A percentile compares a stretch with the other conserved stretches of the same genome.
phyloP scores from a whole-genome alignment of 2,329 filamentous ascomycete genomes.

The Endoconidiophora polonica region DNA sequence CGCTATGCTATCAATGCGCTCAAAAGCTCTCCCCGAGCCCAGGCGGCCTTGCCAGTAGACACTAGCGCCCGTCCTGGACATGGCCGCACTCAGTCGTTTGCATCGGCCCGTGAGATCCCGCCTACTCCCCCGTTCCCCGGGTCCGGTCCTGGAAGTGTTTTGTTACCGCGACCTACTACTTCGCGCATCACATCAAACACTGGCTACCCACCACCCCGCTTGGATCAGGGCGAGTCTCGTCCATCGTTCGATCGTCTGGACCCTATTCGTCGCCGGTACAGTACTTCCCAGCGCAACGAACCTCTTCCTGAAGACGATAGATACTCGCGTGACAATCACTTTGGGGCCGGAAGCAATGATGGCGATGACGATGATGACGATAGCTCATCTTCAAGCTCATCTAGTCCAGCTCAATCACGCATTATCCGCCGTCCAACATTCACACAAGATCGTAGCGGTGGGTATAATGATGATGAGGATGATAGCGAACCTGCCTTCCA shows the following conservation, averaged over 20 bases:
- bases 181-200: not conserved
- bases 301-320: not conserved
- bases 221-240: not conserved
- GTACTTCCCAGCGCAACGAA: too few species aligned
- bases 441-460: not conserved
- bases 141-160: not conserved
- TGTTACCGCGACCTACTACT: not conserved
- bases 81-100: not conserved
- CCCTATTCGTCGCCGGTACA: too few species aligned
- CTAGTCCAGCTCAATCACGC: slow-evolving; percentile 38
- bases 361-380: slow-evolving; percentile 22
- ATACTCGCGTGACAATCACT: not conserved
- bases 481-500: slow-evolving; percentile 41
- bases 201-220: not conserved
- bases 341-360: not conserved
- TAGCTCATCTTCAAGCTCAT: slow-evolving; percentile 31
- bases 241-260: too few species aligned
- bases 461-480: slow-evolving; percentile 36
- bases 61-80: not conserved
- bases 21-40: slow-evolving; percentile 34
- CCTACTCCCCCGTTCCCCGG: not conserved
- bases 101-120: not conserved
- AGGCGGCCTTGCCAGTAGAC: slow-evolving; percentile 35
- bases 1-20: slow-evolving; percentile 49
- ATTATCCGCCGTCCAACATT: slow-evolving; percentile 42